Percentiles rank a stretch among this genome's conserved stretches.
phyloP scores from a whole-genome alignment of 2,329 filamentous ascomycete genomes.

The Geosmithia flava region DNA sequence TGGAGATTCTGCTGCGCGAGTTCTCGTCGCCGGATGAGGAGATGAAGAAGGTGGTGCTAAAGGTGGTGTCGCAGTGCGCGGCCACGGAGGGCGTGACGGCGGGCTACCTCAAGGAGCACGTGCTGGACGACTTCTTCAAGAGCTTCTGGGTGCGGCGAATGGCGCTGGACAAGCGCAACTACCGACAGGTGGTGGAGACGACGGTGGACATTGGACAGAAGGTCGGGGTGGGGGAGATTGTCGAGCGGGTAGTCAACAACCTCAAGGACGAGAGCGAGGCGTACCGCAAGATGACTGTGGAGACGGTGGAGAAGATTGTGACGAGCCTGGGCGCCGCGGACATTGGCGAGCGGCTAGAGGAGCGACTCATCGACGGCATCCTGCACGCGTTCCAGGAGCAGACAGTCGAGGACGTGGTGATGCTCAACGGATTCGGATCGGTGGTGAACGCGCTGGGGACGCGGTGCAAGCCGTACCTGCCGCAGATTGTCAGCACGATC shows the following conservation, averaged over 20 bases:
- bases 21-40: conserved; percentile 97
- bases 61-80: conserved; percentile 92
- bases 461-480: conserved; percentile 90
- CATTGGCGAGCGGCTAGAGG: conserved; percentile 83
- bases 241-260: conserved; percentile 86
- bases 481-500: conserved; percentile 94
- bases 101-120: conserved; percentile 87
- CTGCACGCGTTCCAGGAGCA: conserved; percentile 96
- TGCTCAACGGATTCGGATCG: conserved; percentile 95
- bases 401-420: conserved; percentile 87
- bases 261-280: conserved; percentile 97
- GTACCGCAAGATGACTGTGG: conserved; percentile 98
- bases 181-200: conserved; percentile 94
- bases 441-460: conserved; percentile 91
- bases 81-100: conserved; percentile 91
- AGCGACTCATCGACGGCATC: conserved; percentile 89
- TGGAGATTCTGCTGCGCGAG: conserved; percentile 93
- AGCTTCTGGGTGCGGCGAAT: conserved; percentile 97
- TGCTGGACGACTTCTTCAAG: conserved; percentile 95
- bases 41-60: conserved; percentile 99
- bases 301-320: conserved; percentile 94
- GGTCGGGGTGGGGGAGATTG: conserved; percentile 91
- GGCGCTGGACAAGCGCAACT: conserved; percentile 95
- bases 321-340: conserved; percentile 88
- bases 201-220: conserved; percentile 96